phyloP scores from a whole-genome alignment of 2,329 filamentous ascomycete species.

The Fusarium sp. region DNA sequence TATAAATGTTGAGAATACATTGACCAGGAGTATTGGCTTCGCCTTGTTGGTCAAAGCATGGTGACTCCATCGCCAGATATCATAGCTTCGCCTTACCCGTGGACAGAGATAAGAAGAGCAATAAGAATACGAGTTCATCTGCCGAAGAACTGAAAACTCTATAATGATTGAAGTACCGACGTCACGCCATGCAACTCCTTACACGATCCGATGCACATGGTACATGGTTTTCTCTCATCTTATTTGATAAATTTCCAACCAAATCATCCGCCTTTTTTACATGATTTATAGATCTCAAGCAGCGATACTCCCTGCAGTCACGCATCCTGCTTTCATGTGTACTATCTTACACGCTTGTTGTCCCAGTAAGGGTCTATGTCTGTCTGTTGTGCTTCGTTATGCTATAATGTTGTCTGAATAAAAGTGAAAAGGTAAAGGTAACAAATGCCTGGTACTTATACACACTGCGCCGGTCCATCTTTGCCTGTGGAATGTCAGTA shows the following conservation, averaged over 20 bases:
- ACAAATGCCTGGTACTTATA: constrained; percentile 14
- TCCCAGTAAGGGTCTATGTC: constrained; percentile 24
- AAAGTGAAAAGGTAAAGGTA: background rate
- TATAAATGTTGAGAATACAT: background rate
- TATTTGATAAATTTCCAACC: constrained; percentile 1
- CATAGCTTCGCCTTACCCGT: background rate
- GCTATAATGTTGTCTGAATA: constrained; percentile 10
- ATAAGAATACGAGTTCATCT: background rate
- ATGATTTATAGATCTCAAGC: background rate
- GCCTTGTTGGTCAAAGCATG: background rate
- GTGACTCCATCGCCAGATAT: background rate
- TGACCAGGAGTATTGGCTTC: background rate
- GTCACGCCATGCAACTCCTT: constrained; percentile 18
- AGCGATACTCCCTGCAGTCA: background rate
- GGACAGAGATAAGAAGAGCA: background rate
- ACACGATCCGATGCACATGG: background rate
- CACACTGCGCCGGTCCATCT: constrained; percentile 40
- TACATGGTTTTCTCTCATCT: constrained; percentile 3
- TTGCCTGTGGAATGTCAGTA: constrained; percentile 36
- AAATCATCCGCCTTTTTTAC: constrained; percentile 26
- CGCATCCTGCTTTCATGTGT: background rate
- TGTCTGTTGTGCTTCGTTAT: constrained; percentile 23
- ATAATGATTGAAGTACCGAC: background rate
- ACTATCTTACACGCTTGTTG: constrained; percentile 18
- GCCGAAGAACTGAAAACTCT: background rate